Evolutionary conservation across 1,284 basidiomycete genomes (phyloP).

Genomic region (Cryptococcus sp.): DNA sequence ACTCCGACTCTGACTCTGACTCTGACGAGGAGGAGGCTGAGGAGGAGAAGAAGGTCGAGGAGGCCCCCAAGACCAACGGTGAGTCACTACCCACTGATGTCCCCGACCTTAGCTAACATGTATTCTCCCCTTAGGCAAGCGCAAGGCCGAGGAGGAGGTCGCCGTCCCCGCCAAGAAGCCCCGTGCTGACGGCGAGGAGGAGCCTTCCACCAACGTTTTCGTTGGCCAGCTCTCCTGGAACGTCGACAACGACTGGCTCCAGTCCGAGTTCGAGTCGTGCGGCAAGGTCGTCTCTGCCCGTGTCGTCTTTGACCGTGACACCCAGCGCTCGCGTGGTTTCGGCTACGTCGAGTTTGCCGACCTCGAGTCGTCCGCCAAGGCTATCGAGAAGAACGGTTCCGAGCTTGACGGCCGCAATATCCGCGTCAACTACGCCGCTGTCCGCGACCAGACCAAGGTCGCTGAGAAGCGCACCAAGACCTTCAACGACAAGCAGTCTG

Average conservation of each 20-base stretch:
- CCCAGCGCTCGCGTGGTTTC: conserved; percentile 84
- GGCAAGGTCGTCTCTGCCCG: conserved; percentile 83
- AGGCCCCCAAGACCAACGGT: conserved; percentile 44
- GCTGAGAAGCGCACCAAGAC: conserved; percentile 72
- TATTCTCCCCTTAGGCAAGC: conserved; percentile 61
- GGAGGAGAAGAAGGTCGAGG: conserved; percentile 54
- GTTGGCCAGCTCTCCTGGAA: conserved; percentile 96
- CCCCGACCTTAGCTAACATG: neutral
- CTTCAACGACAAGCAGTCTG: conserved; percentile 69
- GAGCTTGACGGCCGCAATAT: conserved; percentile 90
- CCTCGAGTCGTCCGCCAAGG: conserved; percentile 66
- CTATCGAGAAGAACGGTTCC: conserved; percentile 67
- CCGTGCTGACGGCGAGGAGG: conserved; percentile 53
- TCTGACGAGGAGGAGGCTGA: conserved; percentile 54
- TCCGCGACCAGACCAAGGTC: conserved; percentile 52
- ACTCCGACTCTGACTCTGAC: conserved; percentile 15
- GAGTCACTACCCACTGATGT: conserved; percentile 45
- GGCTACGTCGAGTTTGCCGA: conserved; percentile 86
- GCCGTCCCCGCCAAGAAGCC: conserved; percentile 67
- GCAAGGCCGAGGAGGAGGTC: conserved; percentile 77
- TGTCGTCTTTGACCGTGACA: conserved; percentile 87
- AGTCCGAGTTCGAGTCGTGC: conserved; percentile 81
- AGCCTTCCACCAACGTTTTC: conserved; percentile 71
- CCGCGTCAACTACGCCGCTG: conserved; percentile 76
- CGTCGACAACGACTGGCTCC: conserved; percentile 94